Percentiles rank a stretch among this genome's conserved stretches.
These are phyloP conservation scores for Chaetomium strumarium DNA, from an alignment of 2,329 filamentous ascomycete species.

Conservation along the genomic window DNA sequence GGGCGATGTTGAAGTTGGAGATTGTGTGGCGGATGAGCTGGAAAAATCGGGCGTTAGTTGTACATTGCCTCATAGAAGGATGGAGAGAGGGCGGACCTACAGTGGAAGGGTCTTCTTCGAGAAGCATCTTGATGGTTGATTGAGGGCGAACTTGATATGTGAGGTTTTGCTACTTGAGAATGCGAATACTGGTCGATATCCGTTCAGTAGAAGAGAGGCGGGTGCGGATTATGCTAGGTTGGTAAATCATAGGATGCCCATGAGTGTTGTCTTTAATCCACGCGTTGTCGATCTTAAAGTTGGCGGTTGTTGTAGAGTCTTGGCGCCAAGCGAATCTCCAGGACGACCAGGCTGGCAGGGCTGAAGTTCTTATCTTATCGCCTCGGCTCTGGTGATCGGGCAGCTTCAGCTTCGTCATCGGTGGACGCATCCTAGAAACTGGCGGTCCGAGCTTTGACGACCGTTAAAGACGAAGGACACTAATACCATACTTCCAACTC, in stretches of 20 bases:
- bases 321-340: conserved; percentile 19
- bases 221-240: no score
- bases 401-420: conserved; percentile 22
- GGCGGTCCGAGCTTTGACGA: conserved; percentile 20
- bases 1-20: conserved; percentile 88
- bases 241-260: no score
- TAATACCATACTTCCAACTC: not conserved
- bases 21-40: conserved; percentile 90
- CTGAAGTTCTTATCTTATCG: conserved; percentile 26
- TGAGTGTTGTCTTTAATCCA: no score
- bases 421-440: conserved; percentile 16
- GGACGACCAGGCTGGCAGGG: conserved; percentile 20
- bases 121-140: conserved; percentile 62
- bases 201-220: no score
- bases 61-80: not conserved
- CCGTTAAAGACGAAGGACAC: not conserved
- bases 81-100: conserved; percentile 43
- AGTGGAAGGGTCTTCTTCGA: conserved; percentile 86
- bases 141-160: not conserved
- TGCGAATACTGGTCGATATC: not conserved
- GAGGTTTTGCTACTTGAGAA: not conserved
- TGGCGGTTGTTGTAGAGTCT: conserved; percentile 9
- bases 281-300: not conserved
- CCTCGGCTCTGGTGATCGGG: conserved; percentile 8
- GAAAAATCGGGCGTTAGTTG: not conserved